A percentile compares a stretch with the other conserved stretches of the same genome.
These are phyloP conservation scores for Conidiobolus incongruus DNA, from an alignment of 371 early-diverging fungal genomes.

Conservation along the genomic window DNA sequence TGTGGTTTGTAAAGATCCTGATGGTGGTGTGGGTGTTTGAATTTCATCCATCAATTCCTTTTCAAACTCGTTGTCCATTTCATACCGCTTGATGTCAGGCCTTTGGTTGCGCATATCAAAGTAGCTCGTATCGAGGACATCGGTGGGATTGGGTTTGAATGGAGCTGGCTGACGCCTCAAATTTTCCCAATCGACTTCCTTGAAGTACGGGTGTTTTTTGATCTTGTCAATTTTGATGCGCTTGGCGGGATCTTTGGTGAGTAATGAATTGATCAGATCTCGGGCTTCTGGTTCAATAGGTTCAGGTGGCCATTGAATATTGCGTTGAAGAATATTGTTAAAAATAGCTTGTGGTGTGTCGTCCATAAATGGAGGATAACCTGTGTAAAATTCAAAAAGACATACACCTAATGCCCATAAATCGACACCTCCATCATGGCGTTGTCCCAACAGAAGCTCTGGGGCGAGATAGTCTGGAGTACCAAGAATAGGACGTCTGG, in stretches of 20 bases:
- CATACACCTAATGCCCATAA: slow-evolving; percentile 88
- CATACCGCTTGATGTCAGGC: slow-evolving; percentile 21
- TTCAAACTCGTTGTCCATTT: slow-evolving; percentile 3
- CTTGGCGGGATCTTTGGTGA: slow-evolving; percentile 42
- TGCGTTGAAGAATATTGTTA: slow-evolving; percentile 48
- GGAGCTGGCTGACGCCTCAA: slow-evolving; percentile 43
- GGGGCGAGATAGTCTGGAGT: slow-evolving; percentile 95
- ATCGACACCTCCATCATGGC: slow-evolving; percentile 70
- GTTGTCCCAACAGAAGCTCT: slow-evolving; percentile 70
- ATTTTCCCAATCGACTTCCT: slow-evolving; percentile 40
- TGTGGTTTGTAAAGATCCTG: not conserved
- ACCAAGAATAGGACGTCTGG: slow-evolving; percentile 21
- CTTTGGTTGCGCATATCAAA: slow-evolving; percentile 38
- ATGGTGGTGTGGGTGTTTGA: slow-evolving; percentile 8
- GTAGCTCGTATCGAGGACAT: slow-evolving; percentile 53
- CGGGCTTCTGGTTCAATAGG: slow-evolving; percentile 32
- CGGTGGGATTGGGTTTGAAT: slow-evolving; percentile 45
- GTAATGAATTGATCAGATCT: slow-evolving; percentile 38
- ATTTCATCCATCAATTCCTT: not conserved
- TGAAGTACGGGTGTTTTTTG: slow-evolving; percentile 53
- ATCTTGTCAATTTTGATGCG: slow-evolving; percentile 35
- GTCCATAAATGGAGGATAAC: slow-evolving; percentile 74
- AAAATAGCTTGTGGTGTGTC: slow-evolving; percentile 63
- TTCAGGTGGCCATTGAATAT: slow-evolving; percentile 39
- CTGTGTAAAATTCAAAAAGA: slow-evolving; percentile 84